A percentile compares a stretch with the other conserved stretches of the same genome.
phyloP scores from a whole-genome alignment of 345 rosid genomes.

The Citrus reticulata region DNA sequence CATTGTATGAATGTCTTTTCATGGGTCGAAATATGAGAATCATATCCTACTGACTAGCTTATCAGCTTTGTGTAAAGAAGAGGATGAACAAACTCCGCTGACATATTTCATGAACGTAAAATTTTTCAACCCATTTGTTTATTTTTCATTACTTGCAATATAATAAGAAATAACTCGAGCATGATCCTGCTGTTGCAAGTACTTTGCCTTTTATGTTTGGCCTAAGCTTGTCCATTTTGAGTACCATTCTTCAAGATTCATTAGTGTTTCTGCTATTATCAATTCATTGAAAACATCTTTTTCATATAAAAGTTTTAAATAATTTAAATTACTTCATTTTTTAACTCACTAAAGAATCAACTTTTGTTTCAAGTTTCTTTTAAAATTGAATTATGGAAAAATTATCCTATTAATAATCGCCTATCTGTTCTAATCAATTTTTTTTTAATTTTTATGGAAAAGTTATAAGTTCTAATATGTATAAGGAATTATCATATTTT shows the following conservation, averaged over 20 bases:
- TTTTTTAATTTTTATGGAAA: neutral
- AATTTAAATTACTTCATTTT: neutral
- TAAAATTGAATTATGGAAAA: neutral
- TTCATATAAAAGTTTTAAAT: neutral
- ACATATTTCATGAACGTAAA: neutral
- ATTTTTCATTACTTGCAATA: neutral
- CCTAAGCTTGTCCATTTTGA: neutral
- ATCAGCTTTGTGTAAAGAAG: neutral
- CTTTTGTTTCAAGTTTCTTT: neutral
- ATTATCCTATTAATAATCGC: neutral
- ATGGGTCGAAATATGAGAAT: neutral
- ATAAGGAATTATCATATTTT: neutral
- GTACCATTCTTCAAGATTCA: neutral
- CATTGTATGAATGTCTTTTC: conserved; percentile 1
- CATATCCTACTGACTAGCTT: neutral
- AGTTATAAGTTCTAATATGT: neutral
- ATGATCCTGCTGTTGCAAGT: neutral
- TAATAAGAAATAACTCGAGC: neutral
- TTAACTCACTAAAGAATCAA: neutral
- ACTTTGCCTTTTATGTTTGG: neutral
- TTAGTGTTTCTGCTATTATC: neutral
- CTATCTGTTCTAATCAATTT: neutral
- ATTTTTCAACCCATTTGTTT: neutral
- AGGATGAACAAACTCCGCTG: neutral
- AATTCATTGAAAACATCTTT: neutral